Conservation (phyloP, 108 stramenopile genomes). For the Cylindrotheca fusiformis region DNA sequence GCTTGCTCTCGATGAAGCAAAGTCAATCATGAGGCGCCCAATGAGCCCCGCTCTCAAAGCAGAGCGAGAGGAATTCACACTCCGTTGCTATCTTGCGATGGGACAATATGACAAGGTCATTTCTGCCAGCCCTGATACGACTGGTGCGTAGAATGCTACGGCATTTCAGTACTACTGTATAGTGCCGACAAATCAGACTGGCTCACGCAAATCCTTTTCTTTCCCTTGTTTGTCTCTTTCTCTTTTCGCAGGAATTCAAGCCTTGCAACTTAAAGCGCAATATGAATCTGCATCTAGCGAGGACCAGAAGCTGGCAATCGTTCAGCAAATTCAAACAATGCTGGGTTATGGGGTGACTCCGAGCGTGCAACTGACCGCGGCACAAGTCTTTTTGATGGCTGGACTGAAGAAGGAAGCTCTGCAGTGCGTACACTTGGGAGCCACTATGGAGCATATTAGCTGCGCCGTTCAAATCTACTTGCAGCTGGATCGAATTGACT, state of each 20-base stretch:
- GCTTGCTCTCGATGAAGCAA: constrained; percentile 81
- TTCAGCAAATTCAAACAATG: constrained; percentile 37
- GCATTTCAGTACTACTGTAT: background rate
- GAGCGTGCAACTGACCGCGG: constrained; percentile 86
- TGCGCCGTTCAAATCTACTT: constrained; percentile 90
- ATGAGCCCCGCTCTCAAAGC: constrained; percentile 74
- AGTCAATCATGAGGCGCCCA: constrained; percentile 65
- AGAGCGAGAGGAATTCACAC: constrained; percentile 92
- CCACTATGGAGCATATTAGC: constrained; percentile 87
- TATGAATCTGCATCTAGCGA: constrained; percentile 29
- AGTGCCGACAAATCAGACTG: background rate
- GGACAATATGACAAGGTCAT: constrained; percentile 85
- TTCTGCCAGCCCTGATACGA: constrained; percentile 36
- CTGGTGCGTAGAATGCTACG: constrained; percentile 26
- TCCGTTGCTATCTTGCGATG: constrained; percentile 81
- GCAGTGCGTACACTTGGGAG: constrained; percentile 76
- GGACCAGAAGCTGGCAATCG: constrained; percentile 2
- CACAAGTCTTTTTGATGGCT: constrained; percentile 78
- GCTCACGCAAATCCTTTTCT: constrained; percentile 11
- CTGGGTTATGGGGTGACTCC: constrained; percentile 49
- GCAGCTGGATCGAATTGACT: constrained; percentile 91
- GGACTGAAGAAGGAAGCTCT: constrained; percentile 91
- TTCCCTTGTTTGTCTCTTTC: constrained; percentile 1
- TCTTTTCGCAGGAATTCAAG: constrained; percentile 45
- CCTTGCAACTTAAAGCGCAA: constrained; percentile 71